Evolutionary conservation across 768 basidiomycete species (phyloP).

Genomic region (Panus rudis): DNA sequence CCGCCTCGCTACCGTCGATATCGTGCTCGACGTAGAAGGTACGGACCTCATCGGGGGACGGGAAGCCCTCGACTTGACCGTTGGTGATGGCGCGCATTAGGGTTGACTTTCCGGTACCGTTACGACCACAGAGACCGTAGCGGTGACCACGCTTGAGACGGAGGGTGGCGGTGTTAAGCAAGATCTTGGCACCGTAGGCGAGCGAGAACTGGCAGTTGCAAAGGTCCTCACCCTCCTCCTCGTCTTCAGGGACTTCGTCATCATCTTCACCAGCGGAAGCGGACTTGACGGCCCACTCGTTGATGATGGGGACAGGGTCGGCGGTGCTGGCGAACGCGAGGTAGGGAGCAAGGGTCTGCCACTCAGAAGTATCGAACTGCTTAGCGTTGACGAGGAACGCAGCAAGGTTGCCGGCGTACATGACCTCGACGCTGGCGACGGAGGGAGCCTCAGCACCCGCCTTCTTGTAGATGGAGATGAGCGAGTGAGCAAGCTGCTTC

Average conservation of each 20-base stretch:
- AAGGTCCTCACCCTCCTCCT: slow-evolving; percentile 97
- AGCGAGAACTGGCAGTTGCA: slow-evolving; percentile 99
- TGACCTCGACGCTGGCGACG: slow-evolving; percentile 46
- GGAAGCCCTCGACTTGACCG: slow-evolving; percentile 97
- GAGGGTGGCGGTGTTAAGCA: slow-evolving; percentile 93
- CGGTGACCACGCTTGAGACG: slow-evolving; percentile 98
- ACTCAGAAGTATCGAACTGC: slow-evolving; percentile 86
- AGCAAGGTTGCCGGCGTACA: slow-evolving; percentile 75
- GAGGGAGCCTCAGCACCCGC: slow-evolving; percentile 53
- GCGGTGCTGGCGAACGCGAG: slow-evolving; percentile 59
- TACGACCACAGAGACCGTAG: slow-evolving; percentile 97
- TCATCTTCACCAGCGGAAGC: slow-evolving; percentile 73
- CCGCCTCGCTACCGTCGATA: slow-evolving; percentile 92
- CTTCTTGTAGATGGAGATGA: slow-evolving; percentile 84
- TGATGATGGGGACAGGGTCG: slow-evolving; percentile 59
- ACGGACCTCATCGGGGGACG: slow-evolving; percentile 92
- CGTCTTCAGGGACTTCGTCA: slow-evolving; percentile 68
- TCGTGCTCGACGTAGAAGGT: slow-evolving; percentile 99
- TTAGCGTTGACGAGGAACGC: slow-evolving; percentile 83
- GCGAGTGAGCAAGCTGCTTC: slow-evolving; percentile 53
- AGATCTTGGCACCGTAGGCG: slow-evolving; percentile 97
- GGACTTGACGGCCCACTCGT: slow-evolving; percentile 87
- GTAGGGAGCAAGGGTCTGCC: slow-evolving; percentile 78
- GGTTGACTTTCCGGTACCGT: slow-evolving; percentile 96
- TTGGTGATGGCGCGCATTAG: slow-evolving; percentile 92